Conservation (phyloP, 2,329 filamentous ascomycete genomes). For the Verticillium nubilum region DNA sequence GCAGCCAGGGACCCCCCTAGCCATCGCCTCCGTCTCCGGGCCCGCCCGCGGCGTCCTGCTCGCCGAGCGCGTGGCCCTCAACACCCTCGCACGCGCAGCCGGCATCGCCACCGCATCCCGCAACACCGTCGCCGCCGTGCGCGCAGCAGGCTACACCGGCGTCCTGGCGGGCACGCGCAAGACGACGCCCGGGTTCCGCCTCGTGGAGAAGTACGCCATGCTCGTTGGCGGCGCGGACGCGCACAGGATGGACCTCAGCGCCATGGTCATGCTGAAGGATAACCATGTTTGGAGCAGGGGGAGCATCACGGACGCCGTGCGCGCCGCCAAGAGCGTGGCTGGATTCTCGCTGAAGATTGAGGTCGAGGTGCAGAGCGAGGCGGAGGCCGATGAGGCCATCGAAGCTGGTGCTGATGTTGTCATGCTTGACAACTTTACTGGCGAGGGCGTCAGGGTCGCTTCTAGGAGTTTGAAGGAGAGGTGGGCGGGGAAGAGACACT, state of each 20-base stretch:
- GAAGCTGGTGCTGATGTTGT: constrained; percentile 87
- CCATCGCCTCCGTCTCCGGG: constrained; percentile 76
- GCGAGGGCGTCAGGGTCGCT: constrained; percentile 69
- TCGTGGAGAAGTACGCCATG: constrained; percentile 99
- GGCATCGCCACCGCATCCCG: constrained; percentile 73
- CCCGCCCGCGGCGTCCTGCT: constrained; percentile 76
- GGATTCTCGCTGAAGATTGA: constrained; percentile 94
- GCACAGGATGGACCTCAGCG: constrained; percentile 83
- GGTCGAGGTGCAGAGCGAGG: constrained; percentile 86
- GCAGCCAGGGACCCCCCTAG: constrained; percentile 38
- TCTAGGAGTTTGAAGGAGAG: constrained; percentile 71
- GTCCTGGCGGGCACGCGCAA: constrained; percentile 92
- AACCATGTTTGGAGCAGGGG: constrained; percentile 94
- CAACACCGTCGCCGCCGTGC: constrained; percentile 48
- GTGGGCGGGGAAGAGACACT: constrained; percentile 69
- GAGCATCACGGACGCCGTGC: constrained; percentile 80
- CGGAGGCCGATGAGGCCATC: constrained; percentile 87
- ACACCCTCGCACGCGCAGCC: constrained; percentile 84
- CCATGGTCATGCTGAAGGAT: constrained; percentile 99
- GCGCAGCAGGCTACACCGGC: constrained; percentile 69
- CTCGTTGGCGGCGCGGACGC: constrained; percentile 86
- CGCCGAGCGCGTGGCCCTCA: constrained; percentile 90
- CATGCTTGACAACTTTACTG: constrained; percentile 95
- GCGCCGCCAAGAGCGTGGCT: constrained; percentile 73
- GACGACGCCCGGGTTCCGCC: constrained; percentile 89